Evolutionary conservation across 495 filamentous ascomycete genomes (phyloP), one percentile per base, ranked within the genome.

Genomic region (Cairneyella variabilis): DNA sequence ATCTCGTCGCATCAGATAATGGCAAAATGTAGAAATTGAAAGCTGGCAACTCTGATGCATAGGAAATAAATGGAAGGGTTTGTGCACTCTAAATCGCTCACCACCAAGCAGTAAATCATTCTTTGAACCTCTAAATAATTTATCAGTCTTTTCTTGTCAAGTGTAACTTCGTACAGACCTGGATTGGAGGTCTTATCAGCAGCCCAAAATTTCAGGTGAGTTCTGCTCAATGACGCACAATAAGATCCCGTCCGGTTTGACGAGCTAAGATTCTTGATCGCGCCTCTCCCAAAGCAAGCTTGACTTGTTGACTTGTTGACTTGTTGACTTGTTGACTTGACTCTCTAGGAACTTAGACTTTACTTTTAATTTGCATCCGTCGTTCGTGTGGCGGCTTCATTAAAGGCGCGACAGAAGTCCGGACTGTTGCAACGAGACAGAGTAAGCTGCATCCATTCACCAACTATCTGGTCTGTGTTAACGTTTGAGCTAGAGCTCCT

Each of bases 21-120:
- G 18, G 32, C 38, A 45, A 30, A 22, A 36, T 18, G 48, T 16
- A 22, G 39, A 39, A 37, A 38, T 10, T 45, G 54, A 51, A 51
- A 57, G 46, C 54, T 57, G 54, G 39, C 54, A 34, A 44, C 47
- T 49, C 28, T 26, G 28, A 45, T 43, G 42, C 3, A 2, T 5
- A 20, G 12, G 23, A 20, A 23, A 25, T 20, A 1, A 18, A 20
- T 42, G 17, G 30, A 8, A 14, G 30, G 8, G 8, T 14, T 14
- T 34, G 30, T 34, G 30, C 30, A 34, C 30, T 14, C 30, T 26
- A n/a, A 44, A 26, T 18, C 8, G 8, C 9, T 12, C 2, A 2
- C 41, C 16, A 12, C 41, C 12, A 27, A 3, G 20, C 1, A 32
- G 6, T 14, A 6, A 32, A 7, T 32, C 14, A 32, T 32, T 32